phyloP scores from a whole-genome alignment of 2,329 filamentous ascomycete genomes.

The Epichloe gansuensis region DNA sequence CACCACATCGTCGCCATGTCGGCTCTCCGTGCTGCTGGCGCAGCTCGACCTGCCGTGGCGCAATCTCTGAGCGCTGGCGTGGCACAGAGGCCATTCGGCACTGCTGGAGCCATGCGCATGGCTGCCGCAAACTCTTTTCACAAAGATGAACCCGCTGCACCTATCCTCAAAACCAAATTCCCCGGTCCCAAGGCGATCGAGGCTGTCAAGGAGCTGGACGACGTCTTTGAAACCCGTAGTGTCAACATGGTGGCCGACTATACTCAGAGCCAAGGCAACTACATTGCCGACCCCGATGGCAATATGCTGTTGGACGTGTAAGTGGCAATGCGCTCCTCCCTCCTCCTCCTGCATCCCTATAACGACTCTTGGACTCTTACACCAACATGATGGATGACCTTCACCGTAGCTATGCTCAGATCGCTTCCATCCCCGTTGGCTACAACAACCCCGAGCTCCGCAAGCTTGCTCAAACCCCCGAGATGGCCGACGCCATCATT shows the following conservation, averaged over 20 bases:
- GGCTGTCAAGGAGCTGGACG: constrained; percentile 55
- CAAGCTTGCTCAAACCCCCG: constrained; percentile 58
- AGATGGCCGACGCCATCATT: constrained; percentile 71
- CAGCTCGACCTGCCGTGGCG: constrained; percentile 2
- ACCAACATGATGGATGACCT: not conserved
- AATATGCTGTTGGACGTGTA: constrained; percentile 62
- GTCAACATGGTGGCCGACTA: constrained; percentile 76
- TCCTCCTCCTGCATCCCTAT: not conserved
- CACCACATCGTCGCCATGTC: constrained; percentile 3
- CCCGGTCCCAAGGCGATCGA: constrained; percentile 65
- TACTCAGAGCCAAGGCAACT: constrained; percentile 65
- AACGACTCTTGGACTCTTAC: not conserved
- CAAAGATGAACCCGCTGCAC: constrained; percentile 37
- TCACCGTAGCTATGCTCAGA: constrained; percentile 61
- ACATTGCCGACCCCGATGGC: constrained; percentile 60
- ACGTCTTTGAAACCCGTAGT: constrained; percentile 75
- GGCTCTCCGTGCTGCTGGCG: constrained; percentile 9
- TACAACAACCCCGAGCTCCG: constrained; percentile 79
- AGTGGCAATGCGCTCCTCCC: constrained; percentile 14
- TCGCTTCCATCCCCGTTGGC: constrained; percentile 81
- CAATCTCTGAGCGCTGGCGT: constrained; percentile 3
- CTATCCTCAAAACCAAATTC: constrained; percentile 46
- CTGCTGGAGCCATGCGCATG: constrained; percentile 10
- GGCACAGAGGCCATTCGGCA: constrained; percentile 6
- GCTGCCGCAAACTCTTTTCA: constrained; percentile 28